Evolutionary conservation across 2,329 filamentous ascomycete genomes (phyloP).

Genomic region (Venturia aucupariae): DNA sequence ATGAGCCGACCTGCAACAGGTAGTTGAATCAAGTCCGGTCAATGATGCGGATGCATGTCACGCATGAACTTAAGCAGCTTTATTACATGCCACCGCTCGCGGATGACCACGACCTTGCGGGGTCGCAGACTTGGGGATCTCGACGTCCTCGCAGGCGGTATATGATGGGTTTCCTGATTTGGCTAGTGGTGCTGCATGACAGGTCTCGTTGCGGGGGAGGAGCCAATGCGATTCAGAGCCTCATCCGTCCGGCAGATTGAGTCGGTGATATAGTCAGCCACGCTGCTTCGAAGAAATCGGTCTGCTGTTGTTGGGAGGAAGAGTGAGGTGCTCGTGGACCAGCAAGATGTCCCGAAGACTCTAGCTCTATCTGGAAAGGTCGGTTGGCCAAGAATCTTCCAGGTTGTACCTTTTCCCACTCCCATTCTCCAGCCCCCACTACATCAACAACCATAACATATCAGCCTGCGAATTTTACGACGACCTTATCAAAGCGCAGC

Average conservation of each 20-base stretch:
- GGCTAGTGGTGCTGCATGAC: neutral
- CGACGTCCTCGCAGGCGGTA: neutral
- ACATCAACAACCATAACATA: no score
- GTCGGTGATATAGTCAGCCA: neutral
- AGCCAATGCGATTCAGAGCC: neutral
- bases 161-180: neutral
- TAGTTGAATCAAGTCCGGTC: neutral
- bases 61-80: neutral
- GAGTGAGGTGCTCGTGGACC: neutral
- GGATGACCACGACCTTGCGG: neutral
- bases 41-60: neutral
- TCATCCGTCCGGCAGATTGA: neutral
- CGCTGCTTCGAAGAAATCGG: neutral
- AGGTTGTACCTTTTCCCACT: no score
- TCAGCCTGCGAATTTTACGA: no score
- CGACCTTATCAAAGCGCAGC: no score
- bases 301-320: neutral
- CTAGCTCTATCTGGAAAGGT: neutral
- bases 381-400: no score
- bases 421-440: no score
- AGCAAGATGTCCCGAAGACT: neutral
- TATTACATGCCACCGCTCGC: neutral
- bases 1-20: neutral
- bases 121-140: neutral
- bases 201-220: neutral